These are phyloP conservation scores for Cunninghamia lanceolata DNA, from an alignment of 75 land plant genomes.

Conservation along the genomic window DNA sequence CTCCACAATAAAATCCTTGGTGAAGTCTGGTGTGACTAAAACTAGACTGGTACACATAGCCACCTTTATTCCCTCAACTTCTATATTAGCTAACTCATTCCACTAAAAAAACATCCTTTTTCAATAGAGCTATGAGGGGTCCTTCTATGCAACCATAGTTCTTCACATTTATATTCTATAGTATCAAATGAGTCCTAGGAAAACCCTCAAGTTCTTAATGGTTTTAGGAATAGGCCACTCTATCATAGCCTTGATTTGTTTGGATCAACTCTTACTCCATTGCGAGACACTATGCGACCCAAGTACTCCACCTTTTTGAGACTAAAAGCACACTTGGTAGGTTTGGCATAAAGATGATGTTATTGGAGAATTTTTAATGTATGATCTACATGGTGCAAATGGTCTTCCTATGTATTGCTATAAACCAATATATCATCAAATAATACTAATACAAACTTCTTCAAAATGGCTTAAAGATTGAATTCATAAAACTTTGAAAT, in stretches of 20 bases:
- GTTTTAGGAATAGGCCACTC: not conserved
- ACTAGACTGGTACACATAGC: not conserved
- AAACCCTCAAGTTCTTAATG: not conserved
- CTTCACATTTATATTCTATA: too few relatives aligned
- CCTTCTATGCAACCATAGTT: not conserved
- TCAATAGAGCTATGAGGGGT: not conserved
- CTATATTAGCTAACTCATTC: not conserved
- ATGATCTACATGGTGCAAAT: not conserved
- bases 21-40: not conserved
- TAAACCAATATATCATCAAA: not conserved
- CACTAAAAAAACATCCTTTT: not conserved
- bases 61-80: not conserved
- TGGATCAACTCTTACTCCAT: too few relatives aligned
- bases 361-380: not conserved
- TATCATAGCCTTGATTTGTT: not conserved
- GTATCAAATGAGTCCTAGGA: too few relatives aligned
- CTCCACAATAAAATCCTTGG: not conserved
- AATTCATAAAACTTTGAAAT: not conserved
- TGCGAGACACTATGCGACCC: too few relatives aligned
- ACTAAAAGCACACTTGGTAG: not conserved
- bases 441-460: not conserved
- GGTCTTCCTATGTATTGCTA: not conserved
- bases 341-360: not conserved
- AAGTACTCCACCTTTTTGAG: not conserved
- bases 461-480: not conserved